Conservation (phyloP, 2,329 filamentous ascomycete genomes). For the Fragosphaeria purpurea region DNA sequence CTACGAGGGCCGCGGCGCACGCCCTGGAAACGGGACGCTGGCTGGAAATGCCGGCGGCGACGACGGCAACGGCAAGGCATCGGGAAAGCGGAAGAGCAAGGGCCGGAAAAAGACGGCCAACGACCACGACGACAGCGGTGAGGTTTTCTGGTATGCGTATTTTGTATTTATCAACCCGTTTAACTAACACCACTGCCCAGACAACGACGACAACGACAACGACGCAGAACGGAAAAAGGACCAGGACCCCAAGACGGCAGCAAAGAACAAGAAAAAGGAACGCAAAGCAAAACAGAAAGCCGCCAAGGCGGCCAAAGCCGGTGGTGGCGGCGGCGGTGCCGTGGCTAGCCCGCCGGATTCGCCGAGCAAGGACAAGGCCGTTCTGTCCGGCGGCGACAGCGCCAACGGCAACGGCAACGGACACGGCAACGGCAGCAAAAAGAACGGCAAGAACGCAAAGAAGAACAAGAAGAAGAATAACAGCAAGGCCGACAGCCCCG, state of each 20-base stretch:
- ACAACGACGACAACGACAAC: not conserved
- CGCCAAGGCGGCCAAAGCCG: not conserved
- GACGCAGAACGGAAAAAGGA: not conserved
- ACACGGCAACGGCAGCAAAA: constrained; percentile 8
- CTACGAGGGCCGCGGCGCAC: not conserved
- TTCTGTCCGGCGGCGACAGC: not conserved
- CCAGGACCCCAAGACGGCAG: constrained; percentile 10
- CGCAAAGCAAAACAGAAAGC: constrained; percentile 6
- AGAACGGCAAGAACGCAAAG: constrained; percentile 10
- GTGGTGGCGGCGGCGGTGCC: too few species aligned
- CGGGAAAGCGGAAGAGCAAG: too few species aligned
- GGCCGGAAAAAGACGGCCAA: too few species aligned
- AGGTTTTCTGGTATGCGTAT: too few species aligned
- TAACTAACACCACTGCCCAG: too few species aligned
- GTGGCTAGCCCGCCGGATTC: not conserved
- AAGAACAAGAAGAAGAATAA: constrained; percentile 13
- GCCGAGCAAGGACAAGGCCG: not conserved
- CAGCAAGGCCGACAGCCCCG: constrained; percentile 14
- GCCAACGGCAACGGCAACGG: not conserved
- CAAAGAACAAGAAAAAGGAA: not conserved
- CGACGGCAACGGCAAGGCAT: not conserved
- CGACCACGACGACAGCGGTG: too few species aligned
- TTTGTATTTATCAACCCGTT: too few species aligned
- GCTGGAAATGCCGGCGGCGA: not conserved
- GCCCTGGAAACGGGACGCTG: not conserved